These are phyloP conservation scores for Calocybe gangraenosa DNA, from an alignment of 768 basidiomycete genomes.

Conservation along the genomic window DNA sequence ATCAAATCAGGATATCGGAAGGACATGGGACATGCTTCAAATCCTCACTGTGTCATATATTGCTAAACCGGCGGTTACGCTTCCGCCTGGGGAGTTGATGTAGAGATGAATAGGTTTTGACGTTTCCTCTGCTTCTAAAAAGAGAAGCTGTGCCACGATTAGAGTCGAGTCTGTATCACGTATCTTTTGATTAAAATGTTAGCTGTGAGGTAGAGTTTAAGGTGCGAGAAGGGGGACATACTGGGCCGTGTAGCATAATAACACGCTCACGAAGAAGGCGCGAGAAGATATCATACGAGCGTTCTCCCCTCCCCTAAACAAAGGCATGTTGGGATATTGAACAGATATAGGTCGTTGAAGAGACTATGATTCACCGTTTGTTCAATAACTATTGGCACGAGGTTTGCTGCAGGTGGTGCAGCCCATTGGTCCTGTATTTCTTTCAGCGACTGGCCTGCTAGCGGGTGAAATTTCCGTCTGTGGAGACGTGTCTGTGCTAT, in stretches of 20 bases:
- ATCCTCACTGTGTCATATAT: conserved; percentile 91
- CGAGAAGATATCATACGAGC: conserved; percentile 96
- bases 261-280: conserved; percentile 89
- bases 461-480: conserved; percentile 50
- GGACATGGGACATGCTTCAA: background rate
- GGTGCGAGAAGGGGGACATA: conserved; percentile 37
- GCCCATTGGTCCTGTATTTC: conserved; percentile 30
- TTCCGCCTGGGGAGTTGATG: conserved; percentile 95
- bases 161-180: conserved; percentile 86
- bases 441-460: conserved; percentile 37
- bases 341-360: no score
- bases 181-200: conserved; percentile 49
- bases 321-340: no score
- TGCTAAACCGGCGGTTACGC: conserved; percentile 92
- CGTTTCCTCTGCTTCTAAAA: conserved; percentile 94
- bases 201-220: conserved; percentile 1
- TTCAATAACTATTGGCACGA: conserved; percentile 92
- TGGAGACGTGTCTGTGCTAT: conserved; percentile 12
- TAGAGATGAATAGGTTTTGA: conserved; percentile 94
- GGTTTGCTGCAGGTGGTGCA: conserved; percentile 46
- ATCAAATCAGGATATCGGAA: background rate
- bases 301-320: conserved; percentile 72
- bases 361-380: conserved; percentile 79
- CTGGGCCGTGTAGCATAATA: conserved; percentile 92
- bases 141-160: conserved; percentile 87